Conservation (phyloP, 306 rosid genomes). For the Lotus japonicus region DNA sequence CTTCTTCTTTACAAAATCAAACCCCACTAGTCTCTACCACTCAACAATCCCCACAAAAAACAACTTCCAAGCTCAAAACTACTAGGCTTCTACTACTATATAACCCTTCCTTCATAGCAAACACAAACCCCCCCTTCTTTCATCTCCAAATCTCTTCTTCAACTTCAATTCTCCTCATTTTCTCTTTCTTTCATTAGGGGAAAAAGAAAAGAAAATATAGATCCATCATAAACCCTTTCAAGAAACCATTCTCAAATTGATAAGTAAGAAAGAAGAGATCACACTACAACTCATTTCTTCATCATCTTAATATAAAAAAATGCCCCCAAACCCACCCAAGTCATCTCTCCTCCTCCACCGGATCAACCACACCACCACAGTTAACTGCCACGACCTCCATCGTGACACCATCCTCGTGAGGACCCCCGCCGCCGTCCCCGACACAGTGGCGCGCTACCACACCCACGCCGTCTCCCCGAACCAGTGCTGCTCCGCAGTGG, state of each 20-base stretch:
- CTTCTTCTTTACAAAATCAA: constrained; percentile 18
- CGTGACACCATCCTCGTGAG: not conserved
- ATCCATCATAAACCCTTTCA: not conserved
- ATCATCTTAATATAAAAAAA: not conserved
- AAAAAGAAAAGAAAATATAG: not conserved
- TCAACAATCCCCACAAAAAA: not conserved
- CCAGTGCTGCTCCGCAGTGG: constrained; percentile 78
- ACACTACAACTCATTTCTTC: not conserved
- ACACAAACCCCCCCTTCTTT: not conserved
- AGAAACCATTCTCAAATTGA: not conserved
- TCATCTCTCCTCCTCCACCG: constrained; percentile 48
- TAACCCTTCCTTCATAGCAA: constrained; percentile 10
- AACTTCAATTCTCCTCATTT: not conserved
- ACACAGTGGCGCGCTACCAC: constrained; percentile 53
- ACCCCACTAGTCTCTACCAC: constrained; percentile 1
- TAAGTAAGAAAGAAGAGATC: not conserved
- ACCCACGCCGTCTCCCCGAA: constrained; percentile 28
- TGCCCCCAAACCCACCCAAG: constrained; percentile 41
- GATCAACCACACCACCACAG: constrained; percentile 18
- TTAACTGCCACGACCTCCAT: not conserved
- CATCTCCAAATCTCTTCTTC: not conserved
- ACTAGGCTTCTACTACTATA: not conserved
- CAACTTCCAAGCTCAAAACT: not conserved
- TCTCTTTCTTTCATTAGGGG: not conserved
- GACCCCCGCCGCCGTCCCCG: constrained; percentile 25